These are phyloP conservation scores for Dorcoceras hygrometricum DNA, from an alignment of 257 asterid species.

Conservation along the genomic window DNA sequence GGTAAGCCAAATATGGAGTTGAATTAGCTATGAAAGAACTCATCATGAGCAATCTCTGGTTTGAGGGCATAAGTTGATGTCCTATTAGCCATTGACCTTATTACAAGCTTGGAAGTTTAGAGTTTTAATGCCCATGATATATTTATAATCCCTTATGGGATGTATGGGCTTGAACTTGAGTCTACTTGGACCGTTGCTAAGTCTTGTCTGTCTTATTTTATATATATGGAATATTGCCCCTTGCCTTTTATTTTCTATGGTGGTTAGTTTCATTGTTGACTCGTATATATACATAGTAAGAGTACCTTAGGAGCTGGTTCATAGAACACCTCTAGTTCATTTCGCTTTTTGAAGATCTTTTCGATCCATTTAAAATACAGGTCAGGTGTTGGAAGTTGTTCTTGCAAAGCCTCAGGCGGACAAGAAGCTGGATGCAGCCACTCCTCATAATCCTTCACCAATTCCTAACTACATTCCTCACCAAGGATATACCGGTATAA, in stretches of 20 bases:
- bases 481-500: conserved; percentile 77
- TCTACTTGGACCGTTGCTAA: not conserved
- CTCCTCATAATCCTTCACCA: conserved; percentile 48
- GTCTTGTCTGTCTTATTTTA: not conserved
- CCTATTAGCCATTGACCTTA: not conserved
- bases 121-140: conserved; percentile 6
- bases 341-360: not conserved
- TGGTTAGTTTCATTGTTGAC: not conserved
- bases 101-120: conserved; percentile 1
- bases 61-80: not conserved
- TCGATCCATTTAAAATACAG: conserved; percentile 38
- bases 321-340: not conserved
- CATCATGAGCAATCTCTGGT: not conserved
- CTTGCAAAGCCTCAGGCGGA: conserved; percentile 97
- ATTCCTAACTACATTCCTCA: conserved; percentile 70
- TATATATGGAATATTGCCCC: conserved; percentile 5
- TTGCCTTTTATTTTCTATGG: not conserved
- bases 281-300: not conserved
- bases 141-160: not conserved
- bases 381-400: conserved; percentile 76
- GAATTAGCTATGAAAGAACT: not conserved
- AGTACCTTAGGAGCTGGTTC: not conserved
- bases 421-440: conserved; percentile 62
- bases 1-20: not conserved
- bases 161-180: not conserved